These are phyloP conservation scores for Arthrobotrys conoides DNA, from an alignment of 2,329 filamentous ascomycete genomes.

Conservation along the genomic window DNA sequence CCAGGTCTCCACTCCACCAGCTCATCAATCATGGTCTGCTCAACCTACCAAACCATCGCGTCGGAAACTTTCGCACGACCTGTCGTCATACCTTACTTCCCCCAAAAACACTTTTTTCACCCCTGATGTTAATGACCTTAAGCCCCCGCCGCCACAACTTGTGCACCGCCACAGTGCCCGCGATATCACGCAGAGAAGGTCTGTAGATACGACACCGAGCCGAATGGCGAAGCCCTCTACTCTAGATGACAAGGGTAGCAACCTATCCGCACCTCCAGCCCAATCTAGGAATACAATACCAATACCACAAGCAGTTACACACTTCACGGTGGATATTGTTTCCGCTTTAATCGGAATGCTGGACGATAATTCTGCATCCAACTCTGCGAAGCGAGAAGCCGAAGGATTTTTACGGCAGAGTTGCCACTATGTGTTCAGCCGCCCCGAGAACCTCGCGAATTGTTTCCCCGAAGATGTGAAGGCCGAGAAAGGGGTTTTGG, in stretches of 20 bases:
- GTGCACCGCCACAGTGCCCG: conserved; percentile 48
- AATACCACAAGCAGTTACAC: conserved; percentile 72
- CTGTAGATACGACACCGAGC: conserved; percentile 62
- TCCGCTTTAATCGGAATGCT: conserved; percentile 67
- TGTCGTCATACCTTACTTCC: conserved; percentile 62
- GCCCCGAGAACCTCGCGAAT: conserved; percentile 71
- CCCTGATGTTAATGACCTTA: conserved; percentile 55
- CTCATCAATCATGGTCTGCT: conserved; percentile 42
- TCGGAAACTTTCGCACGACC: conserved; percentile 55
- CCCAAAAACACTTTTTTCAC: conserved; percentile 62
- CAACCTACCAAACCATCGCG: conserved; percentile 46
- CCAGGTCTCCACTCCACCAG: conserved; percentile 37
- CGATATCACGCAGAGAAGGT: conserved; percentile 62
- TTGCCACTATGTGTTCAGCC: conserved; percentile 75
- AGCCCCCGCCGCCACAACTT: conserved; percentile 37
- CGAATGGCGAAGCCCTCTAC: conserved; percentile 60
- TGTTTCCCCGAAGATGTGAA: conserved; percentile 76
- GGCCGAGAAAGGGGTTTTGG: conserved; percentile 70
- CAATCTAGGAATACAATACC: conserved; percentile 67
- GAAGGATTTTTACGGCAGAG: conserved; percentile 76
- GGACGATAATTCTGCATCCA: conserved; percentile 57
- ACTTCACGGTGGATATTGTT: conserved; percentile 72
- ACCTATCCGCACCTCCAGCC: conserved; percentile 58
- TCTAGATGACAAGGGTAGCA: conserved; percentile 24
- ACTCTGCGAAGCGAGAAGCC: conserved; percentile 68